phyloP scores from a whole-genome alignment of 1,284 basidiomycete genomes.

The Ustilago cynodontis region DNA sequence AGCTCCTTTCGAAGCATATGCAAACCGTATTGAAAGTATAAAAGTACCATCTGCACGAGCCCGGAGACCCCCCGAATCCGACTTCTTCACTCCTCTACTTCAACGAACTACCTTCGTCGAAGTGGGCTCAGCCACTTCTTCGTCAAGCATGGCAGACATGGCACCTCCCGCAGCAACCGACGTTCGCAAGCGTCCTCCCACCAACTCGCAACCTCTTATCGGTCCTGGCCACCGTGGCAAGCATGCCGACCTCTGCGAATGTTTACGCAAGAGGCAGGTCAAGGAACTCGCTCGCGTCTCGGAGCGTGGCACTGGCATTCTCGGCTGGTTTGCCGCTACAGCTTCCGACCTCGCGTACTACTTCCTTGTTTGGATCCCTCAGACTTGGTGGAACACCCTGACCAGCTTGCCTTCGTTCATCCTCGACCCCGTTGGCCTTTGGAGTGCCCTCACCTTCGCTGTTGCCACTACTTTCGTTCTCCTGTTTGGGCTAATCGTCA shows the following conservation, averaged over 20 bases:
- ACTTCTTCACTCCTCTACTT: not conserved
- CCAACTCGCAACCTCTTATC: constrained; percentile 23
- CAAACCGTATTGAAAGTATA: not conserved
- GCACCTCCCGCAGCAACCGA: constrained; percentile 20
- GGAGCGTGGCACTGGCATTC: constrained; percentile 21
- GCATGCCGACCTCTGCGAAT: constrained; percentile 30
- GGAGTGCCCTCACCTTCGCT: constrained; percentile 24
- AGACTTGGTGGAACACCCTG: constrained; percentile 35
- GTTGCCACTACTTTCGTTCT: constrained; percentile 28
- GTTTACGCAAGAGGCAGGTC: constrained; percentile 38
- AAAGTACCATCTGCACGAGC: not conserved
- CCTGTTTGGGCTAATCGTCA: constrained; percentile 16
- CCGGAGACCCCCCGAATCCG: not conserved
- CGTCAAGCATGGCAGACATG: constrained; percentile 11
- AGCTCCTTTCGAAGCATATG: not conserved
- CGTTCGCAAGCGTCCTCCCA: constrained; percentile 20
- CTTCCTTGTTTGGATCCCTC: constrained; percentile 32
- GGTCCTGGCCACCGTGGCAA: constrained; percentile 18
- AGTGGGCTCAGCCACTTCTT: not conserved
- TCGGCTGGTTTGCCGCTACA: constrained; percentile 22
- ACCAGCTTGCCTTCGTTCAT: constrained; percentile 37
- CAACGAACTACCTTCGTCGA: not conserved
- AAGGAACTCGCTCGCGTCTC: constrained; percentile 20
- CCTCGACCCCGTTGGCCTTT: constrained; percentile 34
- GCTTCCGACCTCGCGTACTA: constrained; percentile 32